Evolutionary conservation across 192 early-diverging fungal genomes (phyloP).

Genomic region (Geranomyces variabilis): DNA sequence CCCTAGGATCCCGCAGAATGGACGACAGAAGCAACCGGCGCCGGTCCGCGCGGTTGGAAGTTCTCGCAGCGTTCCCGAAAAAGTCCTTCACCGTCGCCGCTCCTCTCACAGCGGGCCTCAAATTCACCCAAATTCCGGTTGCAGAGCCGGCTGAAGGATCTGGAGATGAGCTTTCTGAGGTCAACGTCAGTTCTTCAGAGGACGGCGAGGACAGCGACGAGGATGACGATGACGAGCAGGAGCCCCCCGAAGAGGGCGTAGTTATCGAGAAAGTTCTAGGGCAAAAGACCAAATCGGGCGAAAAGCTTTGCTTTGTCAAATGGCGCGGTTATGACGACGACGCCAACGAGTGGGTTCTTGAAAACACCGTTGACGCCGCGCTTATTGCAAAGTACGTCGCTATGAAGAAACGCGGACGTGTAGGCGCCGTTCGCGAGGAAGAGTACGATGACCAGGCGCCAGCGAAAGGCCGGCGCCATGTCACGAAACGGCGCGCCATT

Average conservation of each 20-base stretch:
- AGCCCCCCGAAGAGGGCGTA: background rate
- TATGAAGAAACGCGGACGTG: conserved; percentile 11
- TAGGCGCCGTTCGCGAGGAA: conserved; percentile 17
- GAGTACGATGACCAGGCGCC: conserved; percentile 9
- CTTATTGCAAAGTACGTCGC: conserved; percentile 10
- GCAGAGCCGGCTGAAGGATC: too few species aligned
- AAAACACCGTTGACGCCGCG: conserved; percentile 16
- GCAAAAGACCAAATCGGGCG: conserved; percentile 5
- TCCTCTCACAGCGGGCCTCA: too few species aligned
- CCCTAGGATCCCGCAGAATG: too few species aligned
- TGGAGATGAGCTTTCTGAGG: too few species aligned
- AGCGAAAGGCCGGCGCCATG: background rate
- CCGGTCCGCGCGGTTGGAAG: too few species aligned
- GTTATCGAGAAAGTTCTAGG: background rate
- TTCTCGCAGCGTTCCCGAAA: too few species aligned
- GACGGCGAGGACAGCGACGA: conserved; percentile 25
- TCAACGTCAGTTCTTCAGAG: background rate
- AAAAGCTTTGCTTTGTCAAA: conserved; percentile 25
- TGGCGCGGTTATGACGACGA: conserved; percentile 22
- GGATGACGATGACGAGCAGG: conserved; percentile 19
- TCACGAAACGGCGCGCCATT: background rate
- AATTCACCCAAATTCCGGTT: too few species aligned
- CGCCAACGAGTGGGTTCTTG: conserved; percentile 30
- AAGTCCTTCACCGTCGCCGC: too few species aligned
- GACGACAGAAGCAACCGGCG: too few species aligned